phyloP scores from a whole-genome alignment of 225 moss, liverwort and hornwort genomes.

The Bryum argenteum region DNA sequence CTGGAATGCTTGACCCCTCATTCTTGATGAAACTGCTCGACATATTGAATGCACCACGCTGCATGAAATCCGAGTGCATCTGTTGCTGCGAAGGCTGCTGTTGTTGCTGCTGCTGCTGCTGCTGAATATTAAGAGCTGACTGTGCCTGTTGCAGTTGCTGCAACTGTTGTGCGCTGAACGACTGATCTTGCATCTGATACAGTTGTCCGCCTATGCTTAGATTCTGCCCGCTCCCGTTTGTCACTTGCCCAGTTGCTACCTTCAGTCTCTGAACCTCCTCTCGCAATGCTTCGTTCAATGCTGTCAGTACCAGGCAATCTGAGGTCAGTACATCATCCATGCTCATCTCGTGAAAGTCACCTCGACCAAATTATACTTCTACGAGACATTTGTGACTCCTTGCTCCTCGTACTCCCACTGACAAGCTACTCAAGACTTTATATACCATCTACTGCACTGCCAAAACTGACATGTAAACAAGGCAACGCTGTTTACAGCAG shows the following conservation, averaged over 20 bases:
- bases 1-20: constrained; percentile 46
- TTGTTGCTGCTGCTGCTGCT: constrained; percentile 35
- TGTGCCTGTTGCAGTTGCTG: constrained; percentile 76
- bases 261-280: constrained; percentile 81
- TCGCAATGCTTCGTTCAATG: constrained; percentile 79
- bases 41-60: constrained; percentile 64
- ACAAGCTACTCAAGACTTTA: too few relatives aligned
- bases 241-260: constrained; percentile 71
- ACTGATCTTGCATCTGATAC: constrained; percentile 69
- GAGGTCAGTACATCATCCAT: constrained; percentile 14
- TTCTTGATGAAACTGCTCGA: constrained; percentile 59
- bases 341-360: not conserved
- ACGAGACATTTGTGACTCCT: not conserved
- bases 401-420: not conserved
- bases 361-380: not conserved
- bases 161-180: constrained; percentile 56
- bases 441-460: too few relatives aligned
- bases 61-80: constrained; percentile 68
- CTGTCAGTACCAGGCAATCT: constrained; percentile 36
- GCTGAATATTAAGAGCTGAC: constrained; percentile 44
- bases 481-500: not conserved
- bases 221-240: constrained; percentile 62
- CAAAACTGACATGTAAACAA: too few relatives aligned
- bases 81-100: constrained; percentile 54
- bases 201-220: constrained; percentile 62